Conservation (phyloP, 1,139 yeast species). For the Scheffersomyces lignicola region DNA sequence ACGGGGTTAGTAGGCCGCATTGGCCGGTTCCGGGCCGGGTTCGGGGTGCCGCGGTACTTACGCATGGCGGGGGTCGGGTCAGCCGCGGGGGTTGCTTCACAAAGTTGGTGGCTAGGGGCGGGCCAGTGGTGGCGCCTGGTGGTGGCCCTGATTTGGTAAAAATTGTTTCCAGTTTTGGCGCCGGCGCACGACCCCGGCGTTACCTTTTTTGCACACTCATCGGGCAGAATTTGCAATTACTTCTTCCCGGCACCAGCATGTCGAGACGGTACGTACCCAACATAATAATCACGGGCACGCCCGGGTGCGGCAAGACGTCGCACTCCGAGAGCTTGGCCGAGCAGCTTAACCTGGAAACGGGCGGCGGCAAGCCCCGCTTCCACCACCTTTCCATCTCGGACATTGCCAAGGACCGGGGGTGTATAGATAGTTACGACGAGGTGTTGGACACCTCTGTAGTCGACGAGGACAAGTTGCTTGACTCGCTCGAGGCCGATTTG, state of each 20-base stretch:
- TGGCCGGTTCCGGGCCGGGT: too few species aligned
- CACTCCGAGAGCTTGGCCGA: constrained; percentile 68
- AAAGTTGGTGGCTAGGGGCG: too few species aligned
- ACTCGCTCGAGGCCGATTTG: constrained; percentile 74
- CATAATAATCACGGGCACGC: constrained; percentile 91
- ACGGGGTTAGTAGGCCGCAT: too few species aligned
- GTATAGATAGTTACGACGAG: constrained; percentile 84
- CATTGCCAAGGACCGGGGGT: constrained; percentile 73
- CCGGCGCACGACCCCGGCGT: too few species aligned
- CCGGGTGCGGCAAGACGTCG: constrained; percentile 95
- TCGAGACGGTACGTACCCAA: constrained; percentile 61
- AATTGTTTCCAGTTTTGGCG: too few species aligned
- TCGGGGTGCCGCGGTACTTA: too few species aligned
- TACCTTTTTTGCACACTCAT: too few species aligned
- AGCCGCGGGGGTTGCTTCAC: too few species aligned
- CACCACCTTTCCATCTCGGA: constrained; percentile 73
- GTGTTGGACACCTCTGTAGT: constrained; percentile 84
- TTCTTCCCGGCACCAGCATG: constrained; percentile 18
- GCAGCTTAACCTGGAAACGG: constrained; percentile 35
- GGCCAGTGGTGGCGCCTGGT: too few species aligned
- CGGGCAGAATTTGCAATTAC: too few species aligned
- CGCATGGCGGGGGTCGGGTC: too few species aligned
- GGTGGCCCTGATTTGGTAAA: too few species aligned
- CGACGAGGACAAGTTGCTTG: constrained; percentile 86
- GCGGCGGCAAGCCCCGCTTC: constrained; percentile 24